Evolutionary conservation across 108 stramenopile genomes (phyloP), one percentile per base, ranked within the genome.

Genomic region (Nitzschia sp.): DNA sequence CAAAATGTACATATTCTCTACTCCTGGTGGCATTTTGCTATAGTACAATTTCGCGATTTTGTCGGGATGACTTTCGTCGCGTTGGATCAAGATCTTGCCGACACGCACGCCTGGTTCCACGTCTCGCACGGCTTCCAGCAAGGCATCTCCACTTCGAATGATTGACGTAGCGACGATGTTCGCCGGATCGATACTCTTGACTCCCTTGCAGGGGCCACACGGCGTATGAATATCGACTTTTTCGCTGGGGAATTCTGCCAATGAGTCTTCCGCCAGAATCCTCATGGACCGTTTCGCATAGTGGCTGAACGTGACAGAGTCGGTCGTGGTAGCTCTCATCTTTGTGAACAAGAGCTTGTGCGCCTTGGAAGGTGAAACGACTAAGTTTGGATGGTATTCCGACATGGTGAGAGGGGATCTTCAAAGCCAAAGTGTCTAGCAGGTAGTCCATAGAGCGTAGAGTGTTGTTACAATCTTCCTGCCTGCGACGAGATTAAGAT

Each of bases 61-160:
- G 25, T 89, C 78, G 15, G 84, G 68, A 19, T 85, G 79, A 13
- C 64, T 63, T 82, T 99, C 99, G 73, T 98, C 90, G 25, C 99
- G 78, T 67, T 99, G 99, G 66, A 99, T 98, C 58, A 98, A 79
- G 28, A 99, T 94, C 74, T 98, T 98, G 0, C 96, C 99, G 19
- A 95, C 96, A 0, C 73, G 61, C 0, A 82, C 74, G 15, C 75
- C 75, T 11, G 98, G 98, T 22, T 82, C 75, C 63, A 93, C 59
- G 25, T 86, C 80, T 16, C 94, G 84, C 22, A 97, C 90, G 27
- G 86, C 84, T 58, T 96, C 95, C 57, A 96, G 58, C 13, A 99
- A 70, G 21, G 88, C 71, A 75, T 97, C 98, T 1, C 98, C 99
- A 11, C 95, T 88, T 25, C 99, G 83, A 33, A 99, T 72, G 44